Evolutionary conservation across 805 yeast genomes (phyloP).

Genomic region (Scheffersomyces ergatensis): DNA sequence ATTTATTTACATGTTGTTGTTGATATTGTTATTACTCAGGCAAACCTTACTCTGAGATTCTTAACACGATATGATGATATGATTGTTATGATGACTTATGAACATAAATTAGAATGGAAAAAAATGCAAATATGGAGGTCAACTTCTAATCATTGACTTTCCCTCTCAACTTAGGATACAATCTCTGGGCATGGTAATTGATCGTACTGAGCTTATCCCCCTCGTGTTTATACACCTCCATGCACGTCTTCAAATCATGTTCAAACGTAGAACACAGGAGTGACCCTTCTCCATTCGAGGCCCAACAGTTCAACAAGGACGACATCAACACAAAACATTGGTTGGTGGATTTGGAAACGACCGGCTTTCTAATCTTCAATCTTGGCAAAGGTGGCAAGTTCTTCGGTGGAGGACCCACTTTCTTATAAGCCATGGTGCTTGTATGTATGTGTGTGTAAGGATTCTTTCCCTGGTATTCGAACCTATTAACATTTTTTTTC

Average conservation of each 20-base stretch:
- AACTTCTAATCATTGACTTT: constrained; percentile 38
- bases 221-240: constrained; percentile 46
- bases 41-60: no score
- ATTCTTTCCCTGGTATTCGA: no score
- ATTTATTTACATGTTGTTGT: no score
- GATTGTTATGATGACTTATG: no score
- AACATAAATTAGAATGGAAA: no score
- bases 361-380: constrained; percentile 66
- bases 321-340: constrained; percentile 83
- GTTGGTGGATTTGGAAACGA: constrained; percentile 55
- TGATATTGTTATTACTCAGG: no score
- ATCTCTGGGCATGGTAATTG: constrained; percentile 56
- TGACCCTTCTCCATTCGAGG: constrained; percentile 86
- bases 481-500: no score
- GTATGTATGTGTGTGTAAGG: no score
- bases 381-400: constrained; percentile 70
- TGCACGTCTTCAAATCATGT: constrained; percentile 69
- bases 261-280: constrained; percentile 64
- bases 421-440: constrained; percentile 42
- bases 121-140: no score
- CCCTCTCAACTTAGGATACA: constrained; percentile 54
- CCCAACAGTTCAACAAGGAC: constrained; percentile 90
- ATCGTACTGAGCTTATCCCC: constrained; percentile 44
- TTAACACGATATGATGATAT: no score
- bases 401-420: constrained; percentile 38